phyloP scores from a whole-genome alignment of 148 eudicot species.

The Beta vulgaris region DNA sequence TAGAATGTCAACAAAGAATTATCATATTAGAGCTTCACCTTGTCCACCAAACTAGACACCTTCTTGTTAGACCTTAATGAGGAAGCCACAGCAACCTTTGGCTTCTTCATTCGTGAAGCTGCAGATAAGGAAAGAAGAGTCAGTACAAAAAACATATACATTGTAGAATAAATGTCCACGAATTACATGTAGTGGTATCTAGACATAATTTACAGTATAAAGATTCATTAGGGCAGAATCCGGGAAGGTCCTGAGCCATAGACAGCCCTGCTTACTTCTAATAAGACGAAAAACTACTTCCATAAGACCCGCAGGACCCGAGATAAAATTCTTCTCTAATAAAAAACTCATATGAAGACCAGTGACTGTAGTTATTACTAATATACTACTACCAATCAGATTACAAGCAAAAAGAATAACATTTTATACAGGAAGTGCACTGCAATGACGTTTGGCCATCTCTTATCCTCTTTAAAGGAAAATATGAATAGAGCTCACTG shows the following conservation, averaged over 20 bases:
- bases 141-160: not conserved
- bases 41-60: conserved; percentile 96
- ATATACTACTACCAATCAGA: not conserved
- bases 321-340: not conserved
- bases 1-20: not conserved
- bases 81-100: conserved; percentile 58
- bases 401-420: not conserved
- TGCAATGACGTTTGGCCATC: not conserved
- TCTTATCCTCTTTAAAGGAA: not conserved
- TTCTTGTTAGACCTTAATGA: conserved; percentile 88
- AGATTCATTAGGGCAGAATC: not conserved
- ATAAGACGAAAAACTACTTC: not conserved
- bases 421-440: not conserved
- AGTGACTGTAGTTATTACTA: no score
- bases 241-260: not conserved
- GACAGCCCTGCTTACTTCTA: conserved; percentile 2
- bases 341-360: no score
- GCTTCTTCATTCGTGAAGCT: conserved; percentile 70
- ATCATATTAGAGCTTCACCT: conserved; percentile 40
- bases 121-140: conserved; percentile 18
- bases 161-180: not conserved
- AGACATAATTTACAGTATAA: not conserved
- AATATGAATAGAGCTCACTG: not conserved
- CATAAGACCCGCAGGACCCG: not conserved
- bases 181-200: not conserved